Base-by-base conservation (phyloP, 352 stramenopile genomes). In the Plasmopara halstedii region DNA sequence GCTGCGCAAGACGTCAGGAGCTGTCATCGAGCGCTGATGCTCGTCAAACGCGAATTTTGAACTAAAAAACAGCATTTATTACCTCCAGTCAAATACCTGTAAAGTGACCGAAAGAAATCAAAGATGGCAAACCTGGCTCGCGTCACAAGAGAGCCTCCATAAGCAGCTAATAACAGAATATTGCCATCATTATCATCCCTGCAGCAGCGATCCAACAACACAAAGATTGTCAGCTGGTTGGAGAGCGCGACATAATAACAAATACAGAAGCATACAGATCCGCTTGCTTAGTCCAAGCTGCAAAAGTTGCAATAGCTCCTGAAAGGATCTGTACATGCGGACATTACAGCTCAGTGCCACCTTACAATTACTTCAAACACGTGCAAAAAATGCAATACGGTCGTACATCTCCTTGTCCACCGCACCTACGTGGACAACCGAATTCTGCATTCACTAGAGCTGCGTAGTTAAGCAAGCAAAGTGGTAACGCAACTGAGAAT, bases 331-430 rank as follows among this genome's bases (percentile, higher is more conserved):
- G 54, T 1, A 22, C 2, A 62, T 2, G 20, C 26, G 11, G 25
- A 29, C 25, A 29, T 10, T 10, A 29, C 6, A 6, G 25, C 25
- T 11, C 7, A 4, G 25, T 29, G 25, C 25, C 25, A 29, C 7
- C 25, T 29, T 29, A 5, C 7, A 2, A 29, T 29, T 10, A 29
- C 11, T 4, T 4, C 25, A 29, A n/a, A n/a, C 25, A 11, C 3
- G 11, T 11, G 25, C 25, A n/a, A 14, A 43, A 42, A 21, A 11
- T 29, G 0, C 10, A 48, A 39, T 10, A 0, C 8, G 34, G 9
- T 37, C 64, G 26, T 67, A 97, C 80, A 53, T 97, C 90, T 48
- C 90, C 90, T 60, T 97, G 83, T 15, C 90, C 90, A 23, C 90
- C 90, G 40, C 87, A 97, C 2, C 90, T 79, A 15, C 89, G 68